phyloP scores from a whole-genome alignment of 2,329 filamentous ascomycete genomes.

The Cyphellophora europaea region DNA sequence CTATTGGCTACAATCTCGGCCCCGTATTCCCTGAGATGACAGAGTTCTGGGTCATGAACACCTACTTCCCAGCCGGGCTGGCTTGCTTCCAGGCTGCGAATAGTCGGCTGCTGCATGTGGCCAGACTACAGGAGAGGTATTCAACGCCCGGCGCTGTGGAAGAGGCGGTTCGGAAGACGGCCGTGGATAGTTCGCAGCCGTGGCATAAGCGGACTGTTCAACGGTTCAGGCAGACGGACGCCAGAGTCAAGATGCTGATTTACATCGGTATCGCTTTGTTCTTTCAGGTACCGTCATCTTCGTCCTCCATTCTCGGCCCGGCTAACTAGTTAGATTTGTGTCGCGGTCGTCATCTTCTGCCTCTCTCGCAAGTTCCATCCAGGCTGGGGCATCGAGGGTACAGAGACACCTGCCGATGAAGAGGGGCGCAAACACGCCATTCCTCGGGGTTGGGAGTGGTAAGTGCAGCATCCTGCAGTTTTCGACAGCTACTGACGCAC shows the following conservation, averaged over 20 bases:
- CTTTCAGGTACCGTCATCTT: conserved; percentile 41
- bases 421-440: conserved; percentile 50
- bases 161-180: conserved; percentile 12
- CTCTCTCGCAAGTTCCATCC: conserved; percentile 57
- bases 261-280: conserved; percentile 46
- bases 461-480: too few relatives aligned
- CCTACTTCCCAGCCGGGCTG: conserved; percentile 56
- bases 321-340: conserved; percentile 39
- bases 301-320: conserved; percentile 12
- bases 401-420: too few relatives aligned
- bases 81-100: conserved; percentile 58
- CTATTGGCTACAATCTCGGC: conserved; percentile 28
- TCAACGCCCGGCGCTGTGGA: conserved; percentile 2
- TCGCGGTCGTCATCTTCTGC: conserved; percentile 52
- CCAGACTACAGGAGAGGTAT: conserved; percentile 39
- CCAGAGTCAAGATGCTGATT: too few relatives aligned
- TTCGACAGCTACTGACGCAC: too few relatives aligned
- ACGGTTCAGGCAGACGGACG: too few relatives aligned
- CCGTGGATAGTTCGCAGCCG: conserved; percentile 28
- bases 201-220: conserved; percentile 41
- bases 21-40: conserved; percentile 37
- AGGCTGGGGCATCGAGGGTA: conserved; percentile 31
- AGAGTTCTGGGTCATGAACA: conserved; percentile 60
- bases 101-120: conserved; percentile 51
- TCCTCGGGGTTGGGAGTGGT: conserved; percentile 57